A percentile compares a stretch with the other conserved stretches of the same genome.
These are phyloP conservation scores for Pseudonitzschia delicatissima DNA, from an alignment of 108 stramenopile species.

Conservation along the genomic window DNA sequence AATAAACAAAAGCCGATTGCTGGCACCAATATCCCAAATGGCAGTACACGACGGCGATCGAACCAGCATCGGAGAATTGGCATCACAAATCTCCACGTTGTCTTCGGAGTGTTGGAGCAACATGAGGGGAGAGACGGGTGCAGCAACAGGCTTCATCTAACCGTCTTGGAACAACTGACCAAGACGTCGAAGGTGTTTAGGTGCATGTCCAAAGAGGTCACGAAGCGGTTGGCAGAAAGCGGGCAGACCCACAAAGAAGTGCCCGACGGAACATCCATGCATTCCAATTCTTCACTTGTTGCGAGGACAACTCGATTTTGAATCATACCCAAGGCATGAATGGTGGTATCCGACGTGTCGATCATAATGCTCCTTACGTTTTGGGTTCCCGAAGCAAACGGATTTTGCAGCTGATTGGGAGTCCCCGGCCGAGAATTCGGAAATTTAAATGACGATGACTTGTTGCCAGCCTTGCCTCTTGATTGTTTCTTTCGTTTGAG, in stretches of 20 bases:
- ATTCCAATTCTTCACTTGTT: constrained; percentile 30
- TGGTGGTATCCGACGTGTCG: constrained; percentile 29
- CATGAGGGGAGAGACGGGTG: constrained; percentile 23
- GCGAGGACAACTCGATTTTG: constrained; percentile 32
- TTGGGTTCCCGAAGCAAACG: neutral
- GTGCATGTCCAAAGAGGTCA: constrained; percentile 39
- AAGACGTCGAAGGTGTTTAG: constrained; percentile 30
- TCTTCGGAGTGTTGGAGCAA: constrained; percentile 34
- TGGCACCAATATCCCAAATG: constrained; percentile 33
- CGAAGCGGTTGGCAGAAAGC: constrained; percentile 23
- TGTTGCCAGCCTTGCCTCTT: neutral
- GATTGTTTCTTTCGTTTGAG: neutral
- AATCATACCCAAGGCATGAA: constrained; percentile 35
- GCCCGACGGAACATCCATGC: constrained; percentile 35
- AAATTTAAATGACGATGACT: too few relatives aligned
- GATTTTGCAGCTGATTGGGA: neutral
- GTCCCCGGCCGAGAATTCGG: neutral
- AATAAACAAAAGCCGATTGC: constrained; percentile 26
- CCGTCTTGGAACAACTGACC: constrained; percentile 25
- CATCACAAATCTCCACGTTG: constrained; percentile 43
- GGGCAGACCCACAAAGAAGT: constrained; percentile 36
- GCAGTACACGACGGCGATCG: constrained; percentile 34
- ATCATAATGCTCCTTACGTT: neutral
- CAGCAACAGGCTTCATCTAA: constrained; percentile 8
- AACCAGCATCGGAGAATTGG: constrained; percentile 35